phyloP scores from a whole-genome alignment of 192 early-diverging fungal species.

The Linnemannia hyalina region DNA sequence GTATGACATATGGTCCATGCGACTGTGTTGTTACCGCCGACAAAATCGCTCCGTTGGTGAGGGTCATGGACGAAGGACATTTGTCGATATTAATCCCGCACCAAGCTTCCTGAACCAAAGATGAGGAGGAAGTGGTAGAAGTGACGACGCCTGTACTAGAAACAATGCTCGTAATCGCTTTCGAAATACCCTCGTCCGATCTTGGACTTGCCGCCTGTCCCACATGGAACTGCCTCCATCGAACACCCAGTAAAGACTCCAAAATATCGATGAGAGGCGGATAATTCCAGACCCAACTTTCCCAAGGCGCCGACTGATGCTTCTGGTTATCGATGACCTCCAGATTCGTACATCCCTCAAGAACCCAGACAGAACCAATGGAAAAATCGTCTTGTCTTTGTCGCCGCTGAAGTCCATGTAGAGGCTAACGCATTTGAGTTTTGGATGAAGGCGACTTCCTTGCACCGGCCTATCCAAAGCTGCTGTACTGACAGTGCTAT shows the following conservation, averaged over 20 bases:
- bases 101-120: background rate
- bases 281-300: background rate
- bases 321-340: background rate
- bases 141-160: background rate
- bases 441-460: background rate
- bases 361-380: background rate
- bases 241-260: background rate
- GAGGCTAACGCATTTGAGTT: background rate
- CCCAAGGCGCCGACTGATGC: background rate
- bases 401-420: background rate
- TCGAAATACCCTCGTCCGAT: background rate
- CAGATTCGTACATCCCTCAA: background rate
- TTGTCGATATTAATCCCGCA: background rate
- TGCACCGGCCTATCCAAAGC: background rate
- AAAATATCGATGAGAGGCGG: background rate
- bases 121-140: background rate
- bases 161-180: background rate
- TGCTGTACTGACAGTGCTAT: background rate
- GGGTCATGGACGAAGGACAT: background rate
- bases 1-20: background rate
- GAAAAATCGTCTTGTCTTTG: background rate
- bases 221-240: background rate
- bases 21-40: background rate
- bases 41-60: background rate
- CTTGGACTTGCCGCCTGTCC: background rate